These are phyloP conservation scores for Camelina sativa DNA, from an alignment of 345 rosid genomes.

Conservation along the genomic window DNA sequence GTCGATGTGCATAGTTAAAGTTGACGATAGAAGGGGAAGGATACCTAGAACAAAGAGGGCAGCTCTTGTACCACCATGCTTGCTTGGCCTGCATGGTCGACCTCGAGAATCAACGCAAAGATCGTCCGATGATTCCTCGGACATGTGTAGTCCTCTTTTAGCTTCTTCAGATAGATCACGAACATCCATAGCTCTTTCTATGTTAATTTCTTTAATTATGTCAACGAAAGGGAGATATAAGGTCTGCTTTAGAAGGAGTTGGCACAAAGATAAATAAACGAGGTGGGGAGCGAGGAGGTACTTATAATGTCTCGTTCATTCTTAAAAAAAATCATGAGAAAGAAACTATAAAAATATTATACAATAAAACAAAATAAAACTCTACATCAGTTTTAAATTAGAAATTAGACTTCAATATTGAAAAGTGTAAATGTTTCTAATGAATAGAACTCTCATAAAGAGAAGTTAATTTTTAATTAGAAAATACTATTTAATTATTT, in stretches of 20 bases:
- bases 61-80: constrained; percentile 75
- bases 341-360: constrained; percentile 18
- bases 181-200: constrained; percentile 34
- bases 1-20: not conserved
- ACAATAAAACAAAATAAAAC: not conserved
- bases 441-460: not conserved
- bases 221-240: constrained; percentile 21
- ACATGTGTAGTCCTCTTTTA: constrained; percentile 36
- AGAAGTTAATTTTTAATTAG: not conserved
- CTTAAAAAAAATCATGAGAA: not conserved
- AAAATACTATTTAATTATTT: not conserved
- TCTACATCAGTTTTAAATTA: no score
- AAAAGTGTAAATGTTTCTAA: not conserved
- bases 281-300: constrained; percentile 40
- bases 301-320: constrained; percentile 42
- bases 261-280: constrained; percentile 37
- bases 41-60: constrained; percentile 75
- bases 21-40: constrained; percentile 16
- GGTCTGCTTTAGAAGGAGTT: constrained; percentile 37
- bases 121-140: constrained; percentile 43
- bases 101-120: constrained; percentile 66
- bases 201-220: constrained; percentile 3
- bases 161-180: constrained; percentile 44
- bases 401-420: not conserved
- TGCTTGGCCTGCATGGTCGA: constrained; percentile 56